phyloP scores from a whole-genome alignment of 2,329 filamentous ascomycete species.

The Penicillium palitans region DNA sequence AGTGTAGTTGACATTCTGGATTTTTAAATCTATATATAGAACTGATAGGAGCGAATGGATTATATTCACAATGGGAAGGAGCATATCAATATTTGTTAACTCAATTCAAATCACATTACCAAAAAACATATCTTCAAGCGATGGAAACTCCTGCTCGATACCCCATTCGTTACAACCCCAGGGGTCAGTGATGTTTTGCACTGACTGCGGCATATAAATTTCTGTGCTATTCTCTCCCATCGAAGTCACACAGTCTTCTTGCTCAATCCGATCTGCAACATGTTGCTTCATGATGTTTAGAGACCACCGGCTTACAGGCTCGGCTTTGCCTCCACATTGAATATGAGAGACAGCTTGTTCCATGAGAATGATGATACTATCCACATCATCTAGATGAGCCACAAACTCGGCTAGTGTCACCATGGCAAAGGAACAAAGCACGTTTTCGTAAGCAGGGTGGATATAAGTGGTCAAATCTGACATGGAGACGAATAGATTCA shows the following conservation, averaged over 20 bases:
- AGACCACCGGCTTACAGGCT: conserved; percentile 21
- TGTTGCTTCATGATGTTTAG: conserved; percentile 18
- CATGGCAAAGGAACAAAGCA: neutral
- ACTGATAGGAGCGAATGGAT: neutral
- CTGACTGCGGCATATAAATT: neutral
- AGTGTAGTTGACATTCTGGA: neutral
- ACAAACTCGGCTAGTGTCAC: neutral
- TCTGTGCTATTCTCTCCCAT: neutral
- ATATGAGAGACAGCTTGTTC: conserved; percentile 16
- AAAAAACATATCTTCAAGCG: conserved; percentile 22
- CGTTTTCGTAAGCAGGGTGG: neutral
- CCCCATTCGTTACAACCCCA: conserved; percentile 12
- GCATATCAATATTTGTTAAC: neutral
- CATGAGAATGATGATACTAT: neutral
- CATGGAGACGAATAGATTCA: neutral
- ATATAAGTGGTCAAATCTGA: neutral
- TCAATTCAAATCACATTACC: conserved; percentile 7
- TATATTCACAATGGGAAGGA: neutral
- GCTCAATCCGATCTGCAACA: conserved; percentile 1
- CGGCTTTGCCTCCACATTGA: conserved; percentile 18
- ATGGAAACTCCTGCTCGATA: conserved; percentile 17
- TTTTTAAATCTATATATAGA: neutral
- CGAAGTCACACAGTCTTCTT: neutral
- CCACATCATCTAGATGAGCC: neutral
- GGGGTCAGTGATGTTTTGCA: neutral